phyloP scores from a whole-genome alignment of 441 rosid genomes.

The Populus trichocarpa region DNA sequence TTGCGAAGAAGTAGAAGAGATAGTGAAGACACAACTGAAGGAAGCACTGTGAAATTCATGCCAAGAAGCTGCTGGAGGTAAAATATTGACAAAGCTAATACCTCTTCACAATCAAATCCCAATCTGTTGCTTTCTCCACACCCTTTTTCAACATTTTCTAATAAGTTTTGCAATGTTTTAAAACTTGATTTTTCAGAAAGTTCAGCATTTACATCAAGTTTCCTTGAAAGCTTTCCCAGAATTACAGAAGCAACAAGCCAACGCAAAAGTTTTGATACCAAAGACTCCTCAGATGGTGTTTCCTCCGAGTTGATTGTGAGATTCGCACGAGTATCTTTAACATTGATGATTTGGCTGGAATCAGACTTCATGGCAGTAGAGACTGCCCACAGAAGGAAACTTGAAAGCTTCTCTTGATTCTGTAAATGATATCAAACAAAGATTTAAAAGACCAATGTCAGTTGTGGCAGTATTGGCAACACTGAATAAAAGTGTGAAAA shows the following conservation, averaged over 20 bases:
- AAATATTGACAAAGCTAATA: conserved; percentile 48
- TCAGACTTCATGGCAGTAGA: conserved; percentile 66
- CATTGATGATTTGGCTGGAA: conserved; percentile 22
- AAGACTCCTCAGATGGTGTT: conserved; percentile 46
- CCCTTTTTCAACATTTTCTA: conserved; percentile 37
- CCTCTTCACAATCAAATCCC: conserved; percentile 31
- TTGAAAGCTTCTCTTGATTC: conserved; percentile 61
- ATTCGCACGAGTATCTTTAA: conserved; percentile 25
- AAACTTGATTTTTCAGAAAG: conserved; percentile 29
- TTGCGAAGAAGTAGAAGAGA: conserved; percentile 45
- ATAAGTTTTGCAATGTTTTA: conserved; percentile 39
- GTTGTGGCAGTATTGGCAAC: background rate
- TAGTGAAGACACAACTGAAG: conserved; percentile 71
- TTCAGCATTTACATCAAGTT: conserved; percentile 26
- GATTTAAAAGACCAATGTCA: background rate
- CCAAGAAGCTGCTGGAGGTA: conserved; percentile 65
- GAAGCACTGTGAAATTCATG: conserved; percentile 34
- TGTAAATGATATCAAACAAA: conserved; percentile 36
- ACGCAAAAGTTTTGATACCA: conserved; percentile 66
- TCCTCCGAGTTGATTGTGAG: conserved; percentile 27
- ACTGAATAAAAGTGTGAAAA: background rate
- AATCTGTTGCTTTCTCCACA: conserved; percentile 25
- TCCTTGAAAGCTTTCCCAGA: conserved; percentile 50
- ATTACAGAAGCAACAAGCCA: conserved; percentile 83
- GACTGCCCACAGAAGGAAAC: conserved; percentile 75